phyloP scores from a whole-genome alignment of 768 basidiomycete species.

The Fistulinella prunicolor region DNA sequence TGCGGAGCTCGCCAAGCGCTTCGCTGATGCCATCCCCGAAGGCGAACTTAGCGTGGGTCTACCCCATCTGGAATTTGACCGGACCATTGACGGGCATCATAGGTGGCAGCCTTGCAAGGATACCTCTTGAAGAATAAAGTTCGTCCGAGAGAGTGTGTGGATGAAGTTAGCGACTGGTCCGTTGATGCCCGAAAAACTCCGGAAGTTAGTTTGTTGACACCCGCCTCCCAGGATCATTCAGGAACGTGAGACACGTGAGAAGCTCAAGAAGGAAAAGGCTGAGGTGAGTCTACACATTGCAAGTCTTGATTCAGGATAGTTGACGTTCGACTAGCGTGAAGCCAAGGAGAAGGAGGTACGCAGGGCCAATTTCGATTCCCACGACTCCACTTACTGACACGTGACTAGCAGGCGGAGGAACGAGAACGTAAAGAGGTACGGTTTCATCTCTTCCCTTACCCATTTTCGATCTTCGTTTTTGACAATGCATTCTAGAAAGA shows the following conservation, averaged over 20 bases:
- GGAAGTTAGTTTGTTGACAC: conserved; percentile 2
- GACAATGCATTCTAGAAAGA: conserved; percentile 37
- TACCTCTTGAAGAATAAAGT: conserved; percentile 89
- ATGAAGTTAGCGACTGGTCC: conserved; percentile 73
- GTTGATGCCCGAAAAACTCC: conserved; percentile 15
- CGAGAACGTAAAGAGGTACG: conserved; percentile 58
- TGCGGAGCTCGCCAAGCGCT: conserved; percentile 72
- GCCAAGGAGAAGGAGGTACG: conserved; percentile 71
- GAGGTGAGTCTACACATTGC: conserved; percentile 36
- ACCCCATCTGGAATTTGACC: not conserved
- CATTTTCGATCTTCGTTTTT: conserved; percentile 3
- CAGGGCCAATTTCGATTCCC: not conserved
- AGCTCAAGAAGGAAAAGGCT: conserved; percentile 77
- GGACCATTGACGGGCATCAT: not conserved
- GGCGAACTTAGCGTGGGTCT: conserved; percentile 77
- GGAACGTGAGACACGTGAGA: conserved; percentile 81
- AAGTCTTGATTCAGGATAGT: not conserved
- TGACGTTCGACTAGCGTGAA: conserved; percentile 53
- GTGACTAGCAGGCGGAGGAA: conserved; percentile 50
- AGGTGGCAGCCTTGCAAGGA: conserved; percentile 84
- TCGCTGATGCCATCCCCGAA: conserved; percentile 81
- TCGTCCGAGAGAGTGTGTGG: conserved; percentile 81
- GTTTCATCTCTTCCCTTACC: not conserved
- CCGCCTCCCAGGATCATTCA: conserved; percentile 48
- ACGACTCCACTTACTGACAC: conserved; percentile 2